Evolutionary conservation across 176 grass and related monocot genomes (phyloP).

Genomic region (bread wheat (Triticum aestivum)): DNA sequence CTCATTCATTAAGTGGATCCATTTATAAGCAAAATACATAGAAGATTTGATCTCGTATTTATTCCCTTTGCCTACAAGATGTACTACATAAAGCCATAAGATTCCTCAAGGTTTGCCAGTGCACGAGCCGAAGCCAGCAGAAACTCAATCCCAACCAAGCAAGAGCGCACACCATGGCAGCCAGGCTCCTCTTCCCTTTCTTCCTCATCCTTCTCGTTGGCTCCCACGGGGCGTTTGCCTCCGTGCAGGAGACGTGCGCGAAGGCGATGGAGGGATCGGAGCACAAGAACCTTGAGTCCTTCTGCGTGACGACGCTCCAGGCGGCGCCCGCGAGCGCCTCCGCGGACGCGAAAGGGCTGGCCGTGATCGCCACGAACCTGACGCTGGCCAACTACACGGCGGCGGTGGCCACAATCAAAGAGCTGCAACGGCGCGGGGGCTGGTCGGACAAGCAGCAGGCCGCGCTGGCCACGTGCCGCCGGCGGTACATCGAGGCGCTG

Average conservation of each 20-base stretch:
- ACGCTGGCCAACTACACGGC: constrained; percentile 57
- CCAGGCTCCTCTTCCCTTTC: not conserved
- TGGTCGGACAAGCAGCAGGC: constrained; percentile 1
- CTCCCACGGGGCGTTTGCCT: not conserved
- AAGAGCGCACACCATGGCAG: constrained; percentile 21
- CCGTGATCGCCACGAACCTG: constrained; percentile 46
- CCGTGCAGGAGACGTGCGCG: constrained; percentile 28
- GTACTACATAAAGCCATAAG: constrained; percentile 7
- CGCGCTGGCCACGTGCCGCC: constrained; percentile 40
- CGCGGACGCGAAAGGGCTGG: constrained; percentile 39
- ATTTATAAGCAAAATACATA: not conserved
- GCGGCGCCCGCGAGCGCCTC: constrained; percentile 29
- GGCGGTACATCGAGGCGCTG: constrained; percentile 41
- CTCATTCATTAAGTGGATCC: not conserved
- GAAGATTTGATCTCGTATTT: not conserved
- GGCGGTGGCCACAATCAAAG: constrained; percentile 38
- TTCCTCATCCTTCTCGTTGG: not conserved
- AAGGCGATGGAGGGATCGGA: constrained; percentile 18
- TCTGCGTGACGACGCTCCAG: constrained; percentile 43
- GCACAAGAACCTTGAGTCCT: not conserved
- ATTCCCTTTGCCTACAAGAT: not conserved
- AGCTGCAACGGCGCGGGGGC: constrained; percentile 2
- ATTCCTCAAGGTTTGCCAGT: not conserved
- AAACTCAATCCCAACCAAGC: not conserved
- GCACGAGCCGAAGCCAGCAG: not conserved